Base-by-base conservation (phyloP, 225 moss, liverwort and hornwort genomes). In the Polytrichum formosum region DNA sequence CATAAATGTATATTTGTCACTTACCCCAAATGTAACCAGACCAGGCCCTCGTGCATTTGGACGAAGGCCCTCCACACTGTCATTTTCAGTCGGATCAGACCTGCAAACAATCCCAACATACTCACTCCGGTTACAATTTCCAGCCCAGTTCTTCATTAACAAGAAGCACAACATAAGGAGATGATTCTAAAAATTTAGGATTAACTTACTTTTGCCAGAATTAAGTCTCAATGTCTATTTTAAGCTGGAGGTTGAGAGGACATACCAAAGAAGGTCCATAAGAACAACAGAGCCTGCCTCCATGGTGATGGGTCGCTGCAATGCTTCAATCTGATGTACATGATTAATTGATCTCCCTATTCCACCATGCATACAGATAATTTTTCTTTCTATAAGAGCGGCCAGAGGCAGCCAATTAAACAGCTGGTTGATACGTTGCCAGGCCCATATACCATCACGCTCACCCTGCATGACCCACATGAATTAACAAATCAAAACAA, bases 341-440 rank as follows among this genome's bases (percentile, higher is more conserved):
- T 76, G 91, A 80, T 91, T 91, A 55, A 93, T 91, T 5, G 93
- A 91, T 66, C 93, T 91, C 31, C 93, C 93, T 60, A 93, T 93
- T n/a, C 93, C 93, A 69, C 93, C 93, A 73, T 93, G 93, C 93
- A 93, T 93, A 75, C 93, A 93, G 19, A 93, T 91, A 26, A 93
- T 93, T 53, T 93, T 93, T 62, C 84, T 93, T 68, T 91, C 93
- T 69, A 93, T 91, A 2, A 93, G 54, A 6, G 93, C 93, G 5
- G 93, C 93, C 7, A 93, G 82, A 6, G 93, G 93, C 13, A 93
- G 78, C 93, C 93, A 93, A 33, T 93, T 93, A 64, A 93, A 93
- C 6, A 93, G 75, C 54, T 90, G 87, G 64, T 93, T 93, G 53
- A 93, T 91, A 20, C 93, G 87, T 68, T 93, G 93, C 93, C 93